phyloP scores from a whole-genome alignment of 2,329 filamentous ascomycete genomes.

The Trichoderma guizhouense region DNA sequence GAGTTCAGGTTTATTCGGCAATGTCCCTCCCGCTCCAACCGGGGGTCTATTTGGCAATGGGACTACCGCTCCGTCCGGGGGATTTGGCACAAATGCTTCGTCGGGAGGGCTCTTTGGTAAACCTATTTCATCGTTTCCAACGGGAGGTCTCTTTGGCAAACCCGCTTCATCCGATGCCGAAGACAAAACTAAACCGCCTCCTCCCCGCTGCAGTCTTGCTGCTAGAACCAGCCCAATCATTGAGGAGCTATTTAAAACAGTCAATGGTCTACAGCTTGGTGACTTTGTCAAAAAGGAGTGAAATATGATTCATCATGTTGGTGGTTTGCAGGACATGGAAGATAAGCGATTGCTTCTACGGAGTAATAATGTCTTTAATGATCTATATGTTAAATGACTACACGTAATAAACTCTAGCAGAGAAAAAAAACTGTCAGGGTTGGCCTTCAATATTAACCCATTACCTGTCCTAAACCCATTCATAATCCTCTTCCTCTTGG shows the following conservation, averaged over 20 bases:
- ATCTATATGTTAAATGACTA: not conserved
- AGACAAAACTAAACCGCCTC: not conserved
- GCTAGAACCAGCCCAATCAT: not conserved
- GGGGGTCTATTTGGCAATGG: not conserved
- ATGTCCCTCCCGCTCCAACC: no score
- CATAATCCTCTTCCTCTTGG: not conserved
- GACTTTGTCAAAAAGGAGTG: not conserved
- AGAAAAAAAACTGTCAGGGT: no score
- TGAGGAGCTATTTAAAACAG: not conserved
- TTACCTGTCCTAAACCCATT: not conserved
- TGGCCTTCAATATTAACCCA: not conserved
- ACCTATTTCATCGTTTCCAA: not conserved
- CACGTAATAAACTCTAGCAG: no score
- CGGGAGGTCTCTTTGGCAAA: not conserved
- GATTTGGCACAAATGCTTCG: not conserved
- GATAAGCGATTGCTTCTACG: rapidly evolving
- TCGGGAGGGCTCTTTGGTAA: not conserved
- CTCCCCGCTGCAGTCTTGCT: not conserved
- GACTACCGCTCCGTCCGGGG: not conserved
- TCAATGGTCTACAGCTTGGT: not conserved
- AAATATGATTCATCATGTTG: not conserved
- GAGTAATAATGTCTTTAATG: not conserved
- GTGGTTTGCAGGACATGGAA: not conserved
- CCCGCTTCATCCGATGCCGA: not conserved
- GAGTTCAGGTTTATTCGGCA: not conserved